phyloP scores from a whole-genome alignment of 2,329 filamentous ascomycete genomes.

The Botryotinia convoluta region DNA sequence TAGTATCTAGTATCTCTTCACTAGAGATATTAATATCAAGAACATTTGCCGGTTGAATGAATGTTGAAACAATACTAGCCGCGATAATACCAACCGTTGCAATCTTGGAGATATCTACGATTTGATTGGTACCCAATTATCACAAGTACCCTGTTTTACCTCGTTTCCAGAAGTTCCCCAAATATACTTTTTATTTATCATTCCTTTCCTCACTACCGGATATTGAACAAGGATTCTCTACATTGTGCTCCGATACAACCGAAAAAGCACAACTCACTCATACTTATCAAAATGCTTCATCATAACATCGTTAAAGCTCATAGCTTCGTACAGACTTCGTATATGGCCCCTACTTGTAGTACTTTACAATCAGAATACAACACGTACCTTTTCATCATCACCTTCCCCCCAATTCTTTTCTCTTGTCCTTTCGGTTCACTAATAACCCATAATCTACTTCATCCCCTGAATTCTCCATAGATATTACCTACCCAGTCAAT shows the following conservation, averaged over 20 bases:
- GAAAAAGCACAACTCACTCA: not conserved
- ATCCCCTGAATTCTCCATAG: not conserved
- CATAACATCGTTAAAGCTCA: not conserved
- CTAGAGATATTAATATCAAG: too few relatives aligned
- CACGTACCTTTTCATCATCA: not conserved
- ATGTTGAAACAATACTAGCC: not conserved
- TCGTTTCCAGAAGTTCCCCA: slow-evolving; percentile 2
- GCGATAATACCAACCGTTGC: slow-evolving; percentile 5
- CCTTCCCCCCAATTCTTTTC: not conserved
- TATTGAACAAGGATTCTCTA: not conserved
- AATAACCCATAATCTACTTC: not conserved
- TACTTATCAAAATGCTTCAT: not conserved
- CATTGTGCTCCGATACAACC: not conserved
- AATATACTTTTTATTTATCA: not conserved
- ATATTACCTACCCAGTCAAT: not conserved
- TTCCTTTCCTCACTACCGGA: not conserved
- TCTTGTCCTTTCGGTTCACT: not conserved
- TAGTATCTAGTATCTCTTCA: too few relatives aligned
- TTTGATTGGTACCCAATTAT: slow-evolving; percentile 8
- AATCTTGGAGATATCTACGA: not conserved
- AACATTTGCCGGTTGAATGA: too few relatives aligned
- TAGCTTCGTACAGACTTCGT: not conserved
- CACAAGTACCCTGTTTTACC: not conserved
- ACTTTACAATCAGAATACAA: not conserved
- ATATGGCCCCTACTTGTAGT: not conserved